phyloP scores from a whole-genome alignment of 1,139 yeast genomes.

The Protomyces lactucae-debilis region DNA sequence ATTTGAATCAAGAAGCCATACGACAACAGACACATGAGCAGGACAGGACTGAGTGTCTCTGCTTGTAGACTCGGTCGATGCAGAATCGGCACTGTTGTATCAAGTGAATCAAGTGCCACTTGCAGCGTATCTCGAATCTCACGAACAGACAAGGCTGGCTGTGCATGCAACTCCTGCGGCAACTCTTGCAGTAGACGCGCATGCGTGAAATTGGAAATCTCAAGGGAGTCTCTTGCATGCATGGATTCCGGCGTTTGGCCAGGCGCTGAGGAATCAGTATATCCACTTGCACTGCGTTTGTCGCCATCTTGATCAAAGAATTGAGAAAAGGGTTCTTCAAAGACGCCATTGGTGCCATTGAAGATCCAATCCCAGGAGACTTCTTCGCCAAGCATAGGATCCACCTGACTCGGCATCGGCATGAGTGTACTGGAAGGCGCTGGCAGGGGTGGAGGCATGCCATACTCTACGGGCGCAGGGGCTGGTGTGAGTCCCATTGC shows the following conservation, averaged over 20 bases:
- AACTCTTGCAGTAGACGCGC: neutral
- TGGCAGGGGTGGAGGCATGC: neutral
- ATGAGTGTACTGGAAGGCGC: neutral
- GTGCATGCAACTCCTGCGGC: neutral
- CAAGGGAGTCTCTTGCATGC: neutral
- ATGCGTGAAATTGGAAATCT: neutral
- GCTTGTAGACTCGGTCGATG: neutral
- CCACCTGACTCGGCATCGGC: neutral
- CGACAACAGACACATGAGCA: neutral
- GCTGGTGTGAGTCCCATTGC: neutral
- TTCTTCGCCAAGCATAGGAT: neutral
- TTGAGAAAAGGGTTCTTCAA: conserved; percentile 1
- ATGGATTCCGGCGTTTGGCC: neutral
- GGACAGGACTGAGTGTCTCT: neutral
- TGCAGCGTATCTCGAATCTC: neutral
- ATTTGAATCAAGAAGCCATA: neutral
- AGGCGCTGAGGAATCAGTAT: neutral
- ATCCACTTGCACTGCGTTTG: neutral
- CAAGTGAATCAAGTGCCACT: neutral
- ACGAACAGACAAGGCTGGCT: neutral
- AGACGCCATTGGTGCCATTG: neutral
- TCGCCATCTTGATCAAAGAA: neutral
- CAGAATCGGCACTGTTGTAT: neutral
- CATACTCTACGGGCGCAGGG: neutral
- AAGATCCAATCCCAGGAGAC: neutral